A percentile compares a stretch with the other conserved stretches of the same genome.
phyloP scores from a whole-genome alignment of 495 filamentous ascomycete species.

The Lentithecium fluviatile region DNA sequence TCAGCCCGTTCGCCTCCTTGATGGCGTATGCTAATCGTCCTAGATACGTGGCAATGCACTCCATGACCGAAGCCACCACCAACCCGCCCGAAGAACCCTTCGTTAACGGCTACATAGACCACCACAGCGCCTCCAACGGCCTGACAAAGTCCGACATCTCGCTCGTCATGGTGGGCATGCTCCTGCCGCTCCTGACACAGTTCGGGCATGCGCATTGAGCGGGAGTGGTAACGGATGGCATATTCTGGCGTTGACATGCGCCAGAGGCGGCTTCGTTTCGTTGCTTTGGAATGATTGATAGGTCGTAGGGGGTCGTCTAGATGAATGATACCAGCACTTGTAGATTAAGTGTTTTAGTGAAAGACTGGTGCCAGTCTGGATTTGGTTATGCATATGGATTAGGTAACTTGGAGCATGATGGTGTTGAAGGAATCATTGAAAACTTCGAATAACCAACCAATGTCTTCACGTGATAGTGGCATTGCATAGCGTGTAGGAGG shows the following conservation, averaged over 20 bases:
- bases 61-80: constrained; percentile 80
- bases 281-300: not conserved
- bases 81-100: constrained; percentile 50
- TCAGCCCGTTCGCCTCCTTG: constrained; percentile 18
- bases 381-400: too few species aligned
- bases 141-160: constrained; percentile 56
- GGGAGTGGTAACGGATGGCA: not conserved
- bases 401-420: too few species aligned
- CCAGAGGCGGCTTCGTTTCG: not conserved
- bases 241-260: not conserved
- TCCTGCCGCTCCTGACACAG: constrained; percentile 83
- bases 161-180: constrained; percentile 82
- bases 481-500: too few species aligned
- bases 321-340: too few species aligned
- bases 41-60: constrained; percentile 98
- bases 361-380: too few species aligned
- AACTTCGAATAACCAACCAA: too few species aligned
- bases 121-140: not conserved
- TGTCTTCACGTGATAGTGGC: too few species aligned
- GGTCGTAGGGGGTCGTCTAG: too few species aligned
- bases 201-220: constrained; percentile 81
- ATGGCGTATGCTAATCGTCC: not conserved
- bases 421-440: too few species aligned
- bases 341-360: too few species aligned
- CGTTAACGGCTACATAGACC: constrained; percentile 67